phyloP scores from a whole-genome alignment of 2,329 filamentous ascomycete genomes.

The Fusarium goolgardi region DNA sequence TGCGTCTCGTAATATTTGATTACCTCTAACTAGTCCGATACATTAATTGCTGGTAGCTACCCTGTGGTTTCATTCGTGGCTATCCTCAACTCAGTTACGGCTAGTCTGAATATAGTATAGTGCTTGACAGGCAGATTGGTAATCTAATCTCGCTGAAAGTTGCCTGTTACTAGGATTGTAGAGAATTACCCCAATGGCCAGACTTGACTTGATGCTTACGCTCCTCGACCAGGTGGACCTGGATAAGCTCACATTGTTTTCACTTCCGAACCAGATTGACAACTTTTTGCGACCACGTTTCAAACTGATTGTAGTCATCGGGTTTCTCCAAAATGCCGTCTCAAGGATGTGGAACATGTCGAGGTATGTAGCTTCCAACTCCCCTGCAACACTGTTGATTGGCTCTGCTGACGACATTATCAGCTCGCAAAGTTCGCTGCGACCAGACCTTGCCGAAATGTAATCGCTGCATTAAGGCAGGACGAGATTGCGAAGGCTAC shows the following conservation, averaged over 20 bases:
- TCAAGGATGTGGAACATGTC: constrained; percentile 31
- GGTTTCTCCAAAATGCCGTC: constrained; percentile 8
- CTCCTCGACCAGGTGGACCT: neutral
- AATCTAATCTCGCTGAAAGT: neutral
- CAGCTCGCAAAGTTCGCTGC: constrained; percentile 39
- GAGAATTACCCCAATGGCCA: neutral
- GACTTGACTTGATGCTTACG: neutral
- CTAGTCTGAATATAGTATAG: neutral
- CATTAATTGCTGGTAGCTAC: too few species aligned
- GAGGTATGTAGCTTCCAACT: constrained; percentile 1
- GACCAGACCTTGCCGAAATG: constrained; percentile 30
- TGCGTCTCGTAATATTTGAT: too few species aligned
- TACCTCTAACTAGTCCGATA: too few species aligned
- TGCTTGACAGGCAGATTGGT: neutral
- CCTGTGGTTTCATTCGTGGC: neutral
- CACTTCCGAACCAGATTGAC: neutral
- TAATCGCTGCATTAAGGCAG: constrained; percentile 13
- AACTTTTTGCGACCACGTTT: constrained; percentile 19
- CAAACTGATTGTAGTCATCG: fast-evolving
- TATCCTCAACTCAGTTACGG: fast-evolving
- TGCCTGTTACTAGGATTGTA: neutral
- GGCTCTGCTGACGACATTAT: neutral
- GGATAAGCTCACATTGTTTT: neutral
- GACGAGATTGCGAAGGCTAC: constrained; percentile 27
- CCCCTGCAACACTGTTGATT: fast-evolving